Evolutionary conservation across 208 protist species (phyloP), one percentile per base, ranked within the genome.

Genomic region (Wallacemonas rigidus): DNA sequence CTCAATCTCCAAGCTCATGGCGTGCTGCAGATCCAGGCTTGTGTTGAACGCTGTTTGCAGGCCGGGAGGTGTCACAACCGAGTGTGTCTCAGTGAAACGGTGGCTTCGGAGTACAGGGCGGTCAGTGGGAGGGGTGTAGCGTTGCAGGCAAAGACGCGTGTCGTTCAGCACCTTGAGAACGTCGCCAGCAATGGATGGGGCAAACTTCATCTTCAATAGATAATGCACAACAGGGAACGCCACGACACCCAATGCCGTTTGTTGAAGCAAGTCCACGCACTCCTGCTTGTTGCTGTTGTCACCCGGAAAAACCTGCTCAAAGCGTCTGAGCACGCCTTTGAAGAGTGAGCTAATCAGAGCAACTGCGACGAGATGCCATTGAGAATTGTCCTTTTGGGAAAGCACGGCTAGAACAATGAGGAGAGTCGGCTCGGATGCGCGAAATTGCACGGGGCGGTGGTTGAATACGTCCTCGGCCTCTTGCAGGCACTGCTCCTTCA

Each of bases 291-390:
- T 51, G 72, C 74, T 74, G 11, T 47, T 75, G 53, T 87, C 80
- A 7, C 55, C 62, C 12, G 80, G 56, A 54, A 77, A 87, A 11
- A 77, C 56, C 57, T 83, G 68, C 57, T 89, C 79, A 61, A 91
- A 95, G 35, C 79, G 77, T 1, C 79, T 75, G 39, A 90, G 50
- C 12, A 92, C 85, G 48, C 74, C 79, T 68, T 88, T 87, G 67
- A 80, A 87, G 35, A 95, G 65, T 11, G 88, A 93, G 72, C 77
- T 83, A 44, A 95, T 70, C 26, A 93, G 69, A 1, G 91, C 88
- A 0, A 93, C 79, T 2, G 85, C 80, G 36, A 95, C 88, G 17
- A 95, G 75, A 62, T 94, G 90, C 90, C 90, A 97, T 54, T 93
- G 77, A 1, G 81, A 50, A 55, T 81, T 69, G 53, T 61, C 82